Percentiles rank a stretch among this genome's conserved stretches.
These are phyloP conservation scores for Ajuga reptans DNA, from an alignment of 305 asterid genomes.

Conservation along the genomic window DNA sequence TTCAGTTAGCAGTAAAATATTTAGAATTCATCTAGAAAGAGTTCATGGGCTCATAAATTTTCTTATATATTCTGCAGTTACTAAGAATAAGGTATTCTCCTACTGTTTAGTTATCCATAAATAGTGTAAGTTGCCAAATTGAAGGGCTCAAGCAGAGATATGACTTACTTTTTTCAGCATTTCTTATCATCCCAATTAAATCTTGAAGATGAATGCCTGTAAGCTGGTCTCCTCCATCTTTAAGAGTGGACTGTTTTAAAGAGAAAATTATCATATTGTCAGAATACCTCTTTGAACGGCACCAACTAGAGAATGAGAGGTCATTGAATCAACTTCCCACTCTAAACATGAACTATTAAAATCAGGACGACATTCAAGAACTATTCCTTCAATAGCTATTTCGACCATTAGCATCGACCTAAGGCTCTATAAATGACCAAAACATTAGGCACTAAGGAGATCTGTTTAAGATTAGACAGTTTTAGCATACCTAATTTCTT, in stretches of 20 bases:
- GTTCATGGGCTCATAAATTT: not conserved
- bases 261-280: constrained; percentile 32
- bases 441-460: not conserved
- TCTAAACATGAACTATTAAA: not conserved
- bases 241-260: constrained; percentile 45
- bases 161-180: constrained; percentile 72
- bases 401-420: no score
- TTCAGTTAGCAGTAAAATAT: constrained; percentile 11
- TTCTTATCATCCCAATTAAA: constrained; percentile 76
- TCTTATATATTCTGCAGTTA: not conserved
- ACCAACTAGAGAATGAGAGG: constrained; percentile 2
- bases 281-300: constrained; percentile 6
- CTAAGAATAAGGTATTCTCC: not conserved
- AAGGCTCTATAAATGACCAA: no score
- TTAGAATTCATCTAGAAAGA: not conserved
- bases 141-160: constrained; percentile 16
- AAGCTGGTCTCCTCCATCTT: constrained; percentile 43
- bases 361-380: not conserved
- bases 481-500: not conserved
- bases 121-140: not conserved
- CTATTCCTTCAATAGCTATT: no score
- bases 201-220: constrained; percentile 51
- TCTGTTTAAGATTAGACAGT: not conserved
- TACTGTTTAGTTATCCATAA: not conserved
- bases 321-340: not conserved